phyloP scores from a whole-genome alignment of 768 basidiomycete genomes.

The Galerina sulciceps region DNA sequence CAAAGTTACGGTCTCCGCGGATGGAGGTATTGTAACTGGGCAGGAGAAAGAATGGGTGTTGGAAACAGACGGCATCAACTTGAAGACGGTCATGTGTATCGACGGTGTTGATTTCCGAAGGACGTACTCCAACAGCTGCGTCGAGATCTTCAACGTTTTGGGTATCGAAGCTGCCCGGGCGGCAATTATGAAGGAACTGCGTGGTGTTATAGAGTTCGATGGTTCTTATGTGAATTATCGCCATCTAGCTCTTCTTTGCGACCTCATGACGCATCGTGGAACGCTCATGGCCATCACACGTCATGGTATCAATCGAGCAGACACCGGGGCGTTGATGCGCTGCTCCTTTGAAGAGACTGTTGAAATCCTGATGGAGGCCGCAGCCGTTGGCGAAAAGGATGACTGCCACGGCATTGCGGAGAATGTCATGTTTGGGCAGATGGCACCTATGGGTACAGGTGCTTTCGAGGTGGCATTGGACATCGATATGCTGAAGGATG shows the following conservation, averaged over 20 bases:
- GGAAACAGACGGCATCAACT: slow-evolving; percentile 96
- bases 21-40: slow-evolving; percentile 66
- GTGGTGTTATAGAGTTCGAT: slow-evolving; percentile 97
- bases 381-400: slow-evolving; percentile 96
- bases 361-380: slow-evolving; percentile 98
- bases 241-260: slow-evolving; percentile 94
- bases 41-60: slow-evolving; percentile 92
- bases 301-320: slow-evolving; percentile 98
- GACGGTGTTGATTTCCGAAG: slow-evolving; percentile 93
- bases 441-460: slow-evolving; percentile 99
- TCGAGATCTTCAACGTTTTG: slow-evolving; percentile 91
- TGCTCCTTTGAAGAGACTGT: slow-evolving; percentile 99
- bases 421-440: slow-evolving; percentile 98
- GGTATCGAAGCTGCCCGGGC: slow-evolving; percentile 97
- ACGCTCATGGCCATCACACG: slow-evolving; percentile 97
- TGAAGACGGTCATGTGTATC: slow-evolving; percentile 93
- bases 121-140: slow-evolving; percentile 97
- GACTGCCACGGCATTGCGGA: slow-evolving; percentile 99
- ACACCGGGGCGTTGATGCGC: slow-evolving; percentile 98
- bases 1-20: slow-evolving; percentile 63
- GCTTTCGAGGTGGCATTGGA: slow-evolving; percentile 95
- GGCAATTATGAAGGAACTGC: slow-evolving; percentile 91
- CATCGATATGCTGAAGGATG: slow-evolving; percentile 98
- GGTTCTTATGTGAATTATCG: slow-evolving; percentile 99
- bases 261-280: slow-evolving; percentile 97